Base-by-base conservation (phyloP, 1,284 basidiomycete species). In the Cutaneotrichosporon sp. region DNA sequence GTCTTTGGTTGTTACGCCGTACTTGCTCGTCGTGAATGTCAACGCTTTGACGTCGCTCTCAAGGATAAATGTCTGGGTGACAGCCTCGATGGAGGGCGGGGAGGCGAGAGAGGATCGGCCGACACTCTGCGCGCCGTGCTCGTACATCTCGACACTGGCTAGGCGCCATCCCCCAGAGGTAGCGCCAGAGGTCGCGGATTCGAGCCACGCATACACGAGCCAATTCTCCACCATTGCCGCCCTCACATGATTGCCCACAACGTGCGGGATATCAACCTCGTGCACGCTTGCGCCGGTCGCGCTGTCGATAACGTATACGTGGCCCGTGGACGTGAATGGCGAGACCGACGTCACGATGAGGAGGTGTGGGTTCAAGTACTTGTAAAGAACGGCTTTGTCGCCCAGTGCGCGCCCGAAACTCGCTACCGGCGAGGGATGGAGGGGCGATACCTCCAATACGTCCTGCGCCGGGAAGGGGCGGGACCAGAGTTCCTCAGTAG, bases 381-480 rank as follows among this genome's bases (percentile, higher is more conserved):
- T 98, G 85, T 97, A 96, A 61, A 97, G 79, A 47, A 93, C 94
- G 32, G 87, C 87, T 64, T 95, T 87, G 78, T 97, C 89, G 7
- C 91, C 92, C 2, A 92, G 82, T 4, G 96, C 92, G 71, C 88
- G 89, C 10, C 93, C 94, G 21, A 89, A 81, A 5, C 88, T 90
- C 0, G 93, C 92, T 31, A 92, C 82, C 4, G 86, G 84, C 21
- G 84, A 86, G 26, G 65, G 71, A 9, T 72, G 56, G 9, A 76
- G 70, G 0, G 75, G 69, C 2, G 66, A 47, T 31, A 65, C 65
- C 2, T 66, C 65, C 6, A 67, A 34, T 50, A 84, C 79, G 22
- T 88, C 81, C 42, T 85, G 83, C 70, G 89, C 86, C 16, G 81
- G 80, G 47, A 92, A 81, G 11, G 85, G 82, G 7, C 88, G 77